Base-by-base conservation (phyloP, 257 asterid species). In the Lavandula angustifolia region DNA sequence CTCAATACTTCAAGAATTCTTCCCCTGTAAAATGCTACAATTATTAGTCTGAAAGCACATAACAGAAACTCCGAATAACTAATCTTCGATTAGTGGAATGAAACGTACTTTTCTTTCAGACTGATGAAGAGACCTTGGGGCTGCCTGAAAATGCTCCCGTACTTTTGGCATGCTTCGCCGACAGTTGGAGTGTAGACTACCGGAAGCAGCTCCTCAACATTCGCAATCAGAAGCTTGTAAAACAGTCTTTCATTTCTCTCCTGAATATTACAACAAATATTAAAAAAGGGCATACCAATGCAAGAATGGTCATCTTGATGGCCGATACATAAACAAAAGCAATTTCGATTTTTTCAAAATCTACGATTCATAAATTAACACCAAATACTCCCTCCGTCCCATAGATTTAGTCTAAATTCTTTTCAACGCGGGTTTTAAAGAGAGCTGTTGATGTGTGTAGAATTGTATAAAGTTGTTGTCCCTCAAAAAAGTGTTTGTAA, bases 101-200 rank as follows among this genome's bases (percentile, higher is more conserved):
- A 17, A 37, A 74, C 87, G 3, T 75, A 94, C 99, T 91, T 91
- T 54, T 94, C 98, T 73, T 86, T 94, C 79, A 94, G 80, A 73
- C 99, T 94, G 82, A 91, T 94, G 79, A 86, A 94, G 63, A 94
- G 96, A 63, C 99, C 99, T 81, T 94, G 99, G 52, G 99, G 99
- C 27, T 83, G 98, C 64, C 99, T 80, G 82, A 94, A 90, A 67
- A 94, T 94, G 71, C 87, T 83, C 64, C 99, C 98, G n/a, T 94
- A 90, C 71, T 94, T 94, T 74, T 94, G 99, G 80, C 99, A 94
- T 4, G 98, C 99, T 86, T 94, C 95, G 2, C 99, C 99, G 3
- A 94, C 99, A 44, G 98, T 94, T n/a, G 99, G 99, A 75, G 99
- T 94, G 76, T 94, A 94, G 72, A 94, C 95, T 66, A 94, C 87